phyloP scores from a whole-genome alignment of 495 filamentous ascomycete species.

The Penicillium chermesinum region DNA sequence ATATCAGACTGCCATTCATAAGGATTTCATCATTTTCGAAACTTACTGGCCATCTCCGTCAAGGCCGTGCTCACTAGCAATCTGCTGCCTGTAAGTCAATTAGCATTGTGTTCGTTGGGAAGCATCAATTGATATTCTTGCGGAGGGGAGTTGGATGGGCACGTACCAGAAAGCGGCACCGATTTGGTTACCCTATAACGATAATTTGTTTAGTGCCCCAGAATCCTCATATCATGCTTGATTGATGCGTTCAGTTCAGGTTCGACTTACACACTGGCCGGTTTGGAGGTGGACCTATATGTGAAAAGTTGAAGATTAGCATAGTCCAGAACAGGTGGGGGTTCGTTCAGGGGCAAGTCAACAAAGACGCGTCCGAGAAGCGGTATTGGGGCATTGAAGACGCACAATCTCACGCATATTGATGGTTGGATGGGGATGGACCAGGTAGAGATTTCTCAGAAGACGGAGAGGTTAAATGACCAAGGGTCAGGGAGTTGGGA shows the following conservation, averaged over 20 bases:
- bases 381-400: slow-evolving; percentile 28
- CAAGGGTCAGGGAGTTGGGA: slow-evolving; percentile 22
- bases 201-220: slow-evolving; percentile 25
- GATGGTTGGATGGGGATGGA: slow-evolving; percentile 44
- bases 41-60: slow-evolving; percentile 90
- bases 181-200: slow-evolving; percentile 93
- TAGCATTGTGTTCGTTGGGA: slow-evolving; percentile 12
- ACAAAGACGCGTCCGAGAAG: slow-evolving; percentile 33
- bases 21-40: slow-evolving; percentile 12
- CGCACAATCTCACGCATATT: slow-evolving; percentile 96
- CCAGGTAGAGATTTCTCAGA: slow-evolving; percentile 16
- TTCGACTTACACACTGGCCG: slow-evolving; percentile 84
- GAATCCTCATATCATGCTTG: slow-evolving; percentile 7
- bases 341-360: slow-evolving; percentile 37
- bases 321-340: slow-evolving; percentile 38
- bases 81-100: slow-evolving; percentile 68
- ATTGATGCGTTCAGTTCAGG: slow-evolving; percentile 8
- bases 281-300: slow-evolving; percentile 94
- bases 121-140: slow-evolving; percentile 18
- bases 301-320: slow-evolving; percentile 38
- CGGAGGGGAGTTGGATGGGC: slow-evolving; percentile 5
- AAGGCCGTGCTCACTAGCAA: slow-evolving; percentile 98
- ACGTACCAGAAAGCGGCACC: slow-evolving; percentile 98
- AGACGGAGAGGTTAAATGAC: slow-evolving; percentile 19
- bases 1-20: slow-evolving; percentile 26